Evolutionary conservation across 345 rosid species (phyloP).

Genomic region (Angophora floribunda): DNA sequence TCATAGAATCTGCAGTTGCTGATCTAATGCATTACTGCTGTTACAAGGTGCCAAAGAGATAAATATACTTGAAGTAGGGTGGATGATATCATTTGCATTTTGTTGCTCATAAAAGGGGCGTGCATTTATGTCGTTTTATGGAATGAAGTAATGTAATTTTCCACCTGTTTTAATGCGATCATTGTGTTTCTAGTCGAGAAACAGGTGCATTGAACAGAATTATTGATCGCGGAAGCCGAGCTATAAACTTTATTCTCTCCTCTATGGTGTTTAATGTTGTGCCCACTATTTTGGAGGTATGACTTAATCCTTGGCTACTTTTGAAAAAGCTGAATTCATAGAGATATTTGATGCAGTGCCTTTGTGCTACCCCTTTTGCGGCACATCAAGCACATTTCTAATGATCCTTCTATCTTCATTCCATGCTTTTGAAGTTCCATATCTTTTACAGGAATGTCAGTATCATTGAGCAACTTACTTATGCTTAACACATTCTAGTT

Average conservation of each 20-base stretch:
- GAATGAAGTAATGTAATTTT: not conserved
- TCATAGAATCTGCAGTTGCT: not conserved
- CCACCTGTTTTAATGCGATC: slow-evolving; percentile 9
- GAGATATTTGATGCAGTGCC: not conserved
- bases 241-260: slow-evolving; percentile 89
- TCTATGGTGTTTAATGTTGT: slow-evolving; percentile 95
- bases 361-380: not conserved
- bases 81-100: not conserved
- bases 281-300: slow-evolving; percentile 93
- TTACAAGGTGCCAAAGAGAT: not conserved
- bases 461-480: slow-evolving; percentile 1
- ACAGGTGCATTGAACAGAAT: slow-evolving; percentile 92
- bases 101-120: not conserved
- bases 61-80: not conserved
- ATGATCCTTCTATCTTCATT: not conserved
- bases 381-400: not conserved
- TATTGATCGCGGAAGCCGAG: slow-evolving; percentile 99
- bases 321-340: not conserved
- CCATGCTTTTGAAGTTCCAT: slow-evolving; percentile 1
- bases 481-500: slow-evolving; percentile 33
- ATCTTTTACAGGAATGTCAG: slow-evolving; percentile 2
- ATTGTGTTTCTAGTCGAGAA: slow-evolving; percentile 63
- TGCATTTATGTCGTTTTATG: not conserved
- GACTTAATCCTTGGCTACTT: not conserved
- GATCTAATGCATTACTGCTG: not conserved